Base-by-base conservation (phyloP, 257 asterid genomes). In the Asclepias syriaca region DNA sequence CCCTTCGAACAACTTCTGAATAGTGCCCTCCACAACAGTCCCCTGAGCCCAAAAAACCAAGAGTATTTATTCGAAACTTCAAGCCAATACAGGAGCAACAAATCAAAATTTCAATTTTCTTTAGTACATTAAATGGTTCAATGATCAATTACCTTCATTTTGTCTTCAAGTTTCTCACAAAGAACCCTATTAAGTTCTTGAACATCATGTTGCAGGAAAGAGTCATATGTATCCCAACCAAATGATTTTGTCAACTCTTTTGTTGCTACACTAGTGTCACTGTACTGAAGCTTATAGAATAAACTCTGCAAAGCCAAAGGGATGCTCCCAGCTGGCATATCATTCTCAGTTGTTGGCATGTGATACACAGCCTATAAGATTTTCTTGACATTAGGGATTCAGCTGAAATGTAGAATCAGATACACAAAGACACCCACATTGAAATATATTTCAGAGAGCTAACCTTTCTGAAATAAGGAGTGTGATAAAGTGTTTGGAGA, bases 301-400 rank as follows among this genome's bases (percentile, higher is more conserved):
- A 90, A 85, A 75, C 97, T 88, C 84, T 90, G 96, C 72, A 90
- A 82, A 55, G 97, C 97, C 80, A 90, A 77, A 73, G 97, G 97
- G 69, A 88, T 90, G 82, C 97, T 90, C 75, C 91, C 89, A 21
- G 90, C 71, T 70, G 97, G 96, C 79, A 85, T 84, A 79, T 90
- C 96, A 72, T 88, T 88, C 81, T 88, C 96, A 37, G 96, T 90
- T 70, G 97, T 88, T 2, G 96, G 97, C 96, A 90, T 90, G 81
- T 90, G 97, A 79, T 90, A 90, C 69, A 90, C 93, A 83, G 95
- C 97, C 96, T 90, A 81, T 73, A 71, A 65, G 51, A 16, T 21
- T 50, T 55, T 65, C 64, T 53, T 46, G 50, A 27, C 18, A 15
- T 76, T 50, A 84, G 71, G 72, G 34, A 56, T 76, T 78, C 72